Percentiles rank a stretch among this genome's conserved stretches.
These are phyloP conservation scores for Colletotrichum higginsianum DNA, from an alignment of 2,329 filamentous ascomycete genomes.

Conservation along the genomic window DNA sequence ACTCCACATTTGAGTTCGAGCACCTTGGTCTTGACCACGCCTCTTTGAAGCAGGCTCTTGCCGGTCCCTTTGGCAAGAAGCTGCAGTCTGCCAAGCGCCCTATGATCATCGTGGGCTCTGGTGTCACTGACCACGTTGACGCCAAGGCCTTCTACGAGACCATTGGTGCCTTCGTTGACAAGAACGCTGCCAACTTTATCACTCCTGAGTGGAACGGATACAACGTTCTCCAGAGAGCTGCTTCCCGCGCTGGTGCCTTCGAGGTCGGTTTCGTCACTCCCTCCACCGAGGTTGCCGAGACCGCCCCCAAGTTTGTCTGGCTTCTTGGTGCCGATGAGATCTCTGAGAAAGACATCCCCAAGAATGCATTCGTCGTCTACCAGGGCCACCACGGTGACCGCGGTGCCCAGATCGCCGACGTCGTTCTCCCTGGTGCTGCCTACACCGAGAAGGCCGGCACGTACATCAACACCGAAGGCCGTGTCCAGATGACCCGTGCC, in stretches of 20 bases:
- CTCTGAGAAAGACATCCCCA: conserved; percentile 86
- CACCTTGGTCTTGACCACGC: conserved; percentile 86
- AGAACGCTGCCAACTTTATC: conserved; percentile 89
- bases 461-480: conserved; percentile 97
- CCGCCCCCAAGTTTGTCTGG: conserved; percentile 95
- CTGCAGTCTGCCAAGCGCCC: conserved; percentile 88
- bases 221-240: conserved; percentile 94
- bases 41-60: conserved; percentile 86
- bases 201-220: conserved; percentile 97
- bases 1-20: conserved; percentile 96
- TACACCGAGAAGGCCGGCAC: conserved; percentile 98
- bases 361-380: conserved; percentile 96
- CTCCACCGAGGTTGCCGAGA: conserved; percentile 84
- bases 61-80: conserved; percentile 93
- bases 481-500: conserved; percentile 92
- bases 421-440: conserved; percentile 92
- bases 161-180: conserved; percentile 91
- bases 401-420: conserved; percentile 92
- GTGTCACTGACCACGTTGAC: conserved; percentile 90
- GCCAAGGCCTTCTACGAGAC: conserved; percentile 95
- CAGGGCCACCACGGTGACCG: conserved; percentile 98
- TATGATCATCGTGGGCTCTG: conserved; percentile 97
- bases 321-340: conserved; percentile 96
- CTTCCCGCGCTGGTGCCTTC: conserved; percentile 92
- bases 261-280: conserved; percentile 95